phyloP scores from a whole-genome alignment of 805 yeast species.

The Hanseniaspora jakobsenii region DNA sequence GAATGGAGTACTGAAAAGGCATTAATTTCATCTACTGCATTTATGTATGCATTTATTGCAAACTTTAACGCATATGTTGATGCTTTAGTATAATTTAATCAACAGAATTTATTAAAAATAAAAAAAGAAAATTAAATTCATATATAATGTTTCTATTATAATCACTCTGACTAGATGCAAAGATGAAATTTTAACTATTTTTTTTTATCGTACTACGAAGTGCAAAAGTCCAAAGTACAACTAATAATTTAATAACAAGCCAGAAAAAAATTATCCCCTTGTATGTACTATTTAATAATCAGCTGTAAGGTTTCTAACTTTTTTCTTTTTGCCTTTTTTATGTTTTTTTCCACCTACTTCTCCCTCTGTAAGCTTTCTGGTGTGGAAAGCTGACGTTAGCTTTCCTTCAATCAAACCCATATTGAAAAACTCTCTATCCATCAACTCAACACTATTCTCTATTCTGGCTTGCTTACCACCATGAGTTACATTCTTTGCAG shows the following conservation, averaged over 20 bases:
- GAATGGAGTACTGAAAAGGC: slow-evolving; percentile 16
- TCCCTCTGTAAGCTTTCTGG: slow-evolving; percentile 25
- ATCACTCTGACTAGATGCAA: too few species aligned
- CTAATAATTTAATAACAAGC: too few species aligned
- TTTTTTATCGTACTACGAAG: too few species aligned
- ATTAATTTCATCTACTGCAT: slow-evolving; percentile 17
- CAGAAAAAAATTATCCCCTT: too few species aligned
- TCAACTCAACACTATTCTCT: slow-evolving; percentile 64
- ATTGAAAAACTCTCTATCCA: slow-evolving; percentile 76
- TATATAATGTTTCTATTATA: too few species aligned
- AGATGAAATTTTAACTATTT: too few species aligned
- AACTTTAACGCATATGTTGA: slow-evolving; percentile 17
- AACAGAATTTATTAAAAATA: not conserved
- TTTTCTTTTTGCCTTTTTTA: slow-evolving; percentile 60
- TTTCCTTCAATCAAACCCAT: slow-evolving; percentile 54
- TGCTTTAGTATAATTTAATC: not conserved
- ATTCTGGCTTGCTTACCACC: slow-evolving; percentile 79
- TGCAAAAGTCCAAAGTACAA: too few species aligned
- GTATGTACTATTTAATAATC: not conserved
- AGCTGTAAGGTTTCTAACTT: slow-evolving; percentile 11
- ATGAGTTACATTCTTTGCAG: slow-evolving; percentile 46
- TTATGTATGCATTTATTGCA: slow-evolving; percentile 18
- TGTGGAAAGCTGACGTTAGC: slow-evolving; percentile 64
- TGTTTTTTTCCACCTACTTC: slow-evolving; percentile 40
- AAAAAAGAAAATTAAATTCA: not conserved